Conservation (phyloP, 2,329 filamentous ascomycete species). For the Phoma sp. region DNA sequence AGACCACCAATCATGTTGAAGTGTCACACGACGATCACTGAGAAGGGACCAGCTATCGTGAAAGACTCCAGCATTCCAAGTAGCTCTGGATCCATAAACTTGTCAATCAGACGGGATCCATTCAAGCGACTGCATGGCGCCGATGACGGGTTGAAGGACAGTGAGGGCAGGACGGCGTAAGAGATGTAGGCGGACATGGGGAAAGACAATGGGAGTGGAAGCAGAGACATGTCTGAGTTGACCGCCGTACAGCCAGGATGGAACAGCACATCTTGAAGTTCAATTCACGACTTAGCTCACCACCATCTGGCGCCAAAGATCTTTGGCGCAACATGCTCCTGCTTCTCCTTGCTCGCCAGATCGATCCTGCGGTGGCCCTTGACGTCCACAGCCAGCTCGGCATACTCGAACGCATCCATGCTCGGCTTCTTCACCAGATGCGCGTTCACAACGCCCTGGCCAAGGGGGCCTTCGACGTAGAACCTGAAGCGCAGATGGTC, state of each 20-base stretch:
- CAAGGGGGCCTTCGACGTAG: slow-evolving; percentile 78
- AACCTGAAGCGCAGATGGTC: slow-evolving; percentile 88
- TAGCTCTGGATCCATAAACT: no score
- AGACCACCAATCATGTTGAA: background rate
- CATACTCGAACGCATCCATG: slow-evolving; percentile 75
- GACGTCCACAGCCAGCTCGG: slow-evolving; percentile 80
- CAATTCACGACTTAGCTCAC: slow-evolving; percentile 15
- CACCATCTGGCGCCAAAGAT: slow-evolving; percentile 48
- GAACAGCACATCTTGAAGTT: no score
- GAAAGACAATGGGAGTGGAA: no score
- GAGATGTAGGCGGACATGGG: background rate
- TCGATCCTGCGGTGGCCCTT: slow-evolving; percentile 64
- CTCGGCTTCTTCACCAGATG: slow-evolving; percentile 76
- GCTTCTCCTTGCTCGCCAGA: slow-evolving; percentile 36
- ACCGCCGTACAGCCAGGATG: background rate
- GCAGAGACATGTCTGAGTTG: background rate
- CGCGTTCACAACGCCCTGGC: slow-evolving; percentile 74
- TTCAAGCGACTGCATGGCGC: background rate
- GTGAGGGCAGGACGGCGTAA: background rate
- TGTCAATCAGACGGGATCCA: no score
- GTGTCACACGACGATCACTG: background rate
- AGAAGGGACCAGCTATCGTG: no score
- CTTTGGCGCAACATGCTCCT: slow-evolving; percentile 40
- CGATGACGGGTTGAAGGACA: background rate
- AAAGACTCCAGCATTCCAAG: no score